phyloP scores from a whole-genome alignment of 1,284 basidiomycete species.

The Fomitopsis pinicola region DNA sequence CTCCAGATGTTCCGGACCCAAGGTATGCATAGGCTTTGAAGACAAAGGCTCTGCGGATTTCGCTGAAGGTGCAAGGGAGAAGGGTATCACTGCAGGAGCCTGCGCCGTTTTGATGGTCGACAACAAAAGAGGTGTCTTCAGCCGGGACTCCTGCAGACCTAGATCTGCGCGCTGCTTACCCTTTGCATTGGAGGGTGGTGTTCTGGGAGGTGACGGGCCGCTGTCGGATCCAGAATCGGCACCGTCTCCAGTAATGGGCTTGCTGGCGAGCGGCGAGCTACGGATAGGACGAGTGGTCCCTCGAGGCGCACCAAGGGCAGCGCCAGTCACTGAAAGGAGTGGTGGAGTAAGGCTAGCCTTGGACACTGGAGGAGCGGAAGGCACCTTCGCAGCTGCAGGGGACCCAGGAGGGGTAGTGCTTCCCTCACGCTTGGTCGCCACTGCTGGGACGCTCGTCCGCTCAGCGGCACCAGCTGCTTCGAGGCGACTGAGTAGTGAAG shows the following conservation, averaged over 20 bases:
- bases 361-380: conserved; percentile 5
- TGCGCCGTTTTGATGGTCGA: background rate
- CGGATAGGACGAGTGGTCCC: background rate
- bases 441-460: background rate
- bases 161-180: background rate
- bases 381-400: conserved; percentile 32
- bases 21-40: conserved; percentile 38
- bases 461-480: background rate
- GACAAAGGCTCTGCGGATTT: background rate
- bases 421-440: conserved; percentile 21
- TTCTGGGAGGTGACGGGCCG: background rate
- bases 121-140: background rate
- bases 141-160: background rate
- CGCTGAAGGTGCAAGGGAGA: background rate
- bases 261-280: background rate
- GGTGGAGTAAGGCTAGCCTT: background rate
- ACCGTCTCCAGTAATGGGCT: background rate
- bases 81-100: background rate
- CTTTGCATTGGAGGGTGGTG: background rate
- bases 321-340: background rate
- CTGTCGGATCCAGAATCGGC: background rate
- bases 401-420: conserved; percentile 55
- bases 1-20: conserved; percentile 88
- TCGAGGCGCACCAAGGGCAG: no score
- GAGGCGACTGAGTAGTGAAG: background rate